phyloP scores from a whole-genome alignment of 1,139 yeast genomes.

The Suhomyces taliae region DNA sequence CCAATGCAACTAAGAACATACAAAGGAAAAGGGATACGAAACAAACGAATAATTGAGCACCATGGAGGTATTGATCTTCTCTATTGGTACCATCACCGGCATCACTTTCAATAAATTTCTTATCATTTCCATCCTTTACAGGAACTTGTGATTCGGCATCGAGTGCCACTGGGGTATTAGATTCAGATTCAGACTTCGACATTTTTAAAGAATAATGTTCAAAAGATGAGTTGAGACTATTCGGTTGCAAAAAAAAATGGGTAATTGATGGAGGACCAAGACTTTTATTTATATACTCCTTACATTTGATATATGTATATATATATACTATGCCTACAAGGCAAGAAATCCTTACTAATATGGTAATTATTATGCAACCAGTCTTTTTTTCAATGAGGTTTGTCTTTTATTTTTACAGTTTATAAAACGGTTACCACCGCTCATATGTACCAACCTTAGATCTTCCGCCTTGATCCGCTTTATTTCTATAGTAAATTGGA shows the following conservation, averaged over 20 bases:
- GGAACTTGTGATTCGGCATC: conserved; percentile 1
- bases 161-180: neutral
- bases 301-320: no score
- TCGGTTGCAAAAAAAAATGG: no score
- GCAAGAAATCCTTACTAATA: no score
- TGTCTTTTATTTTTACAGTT: no score
- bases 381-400: no score
- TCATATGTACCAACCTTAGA: no score
- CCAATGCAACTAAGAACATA: conserved; percentile 39
- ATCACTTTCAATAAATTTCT: conserved; percentile 20
- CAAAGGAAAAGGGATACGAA: conserved; percentile 28
- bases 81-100: conserved; percentile 43
- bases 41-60: conserved; percentile 28
- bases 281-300: no score
- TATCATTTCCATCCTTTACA: neutral
- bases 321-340: no score
- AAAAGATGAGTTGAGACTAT: neutral
- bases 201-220: neutral
- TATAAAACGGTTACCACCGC: no score
- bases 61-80: conserved; percentile 34
- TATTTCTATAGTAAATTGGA: neutral
- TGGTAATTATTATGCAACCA: no score
- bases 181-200: neutral
- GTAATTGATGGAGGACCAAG: no score
- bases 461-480: neutral